These are phyloP conservation scores for Trichophyton simii DNA, from an alignment of 2,329 filamentous ascomycete species.

Conservation along the genomic window DNA sequence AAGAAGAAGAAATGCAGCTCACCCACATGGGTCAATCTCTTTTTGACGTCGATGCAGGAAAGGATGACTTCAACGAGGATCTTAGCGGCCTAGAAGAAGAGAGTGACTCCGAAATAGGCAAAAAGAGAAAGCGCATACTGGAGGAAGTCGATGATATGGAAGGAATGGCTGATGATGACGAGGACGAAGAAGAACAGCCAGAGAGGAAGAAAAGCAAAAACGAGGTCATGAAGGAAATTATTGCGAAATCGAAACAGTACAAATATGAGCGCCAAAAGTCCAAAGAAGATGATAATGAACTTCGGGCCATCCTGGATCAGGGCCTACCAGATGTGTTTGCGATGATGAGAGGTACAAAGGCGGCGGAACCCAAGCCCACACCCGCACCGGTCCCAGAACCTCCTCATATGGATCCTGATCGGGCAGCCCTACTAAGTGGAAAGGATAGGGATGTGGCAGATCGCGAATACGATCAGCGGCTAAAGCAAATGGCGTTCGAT, in stretches of 20 bases:
- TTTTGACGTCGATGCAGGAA: conserved; percentile 43
- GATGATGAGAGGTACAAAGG: conserved; percentile 51
- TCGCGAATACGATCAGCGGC: conserved; percentile 73
- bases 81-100: conserved; percentile 48
- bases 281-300: conserved; percentile 86
- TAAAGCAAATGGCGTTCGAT: conserved; percentile 74
- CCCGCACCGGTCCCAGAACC: conserved; percentile 34
- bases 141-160: conserved; percentile 34
- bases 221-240: conserved; percentile 95
- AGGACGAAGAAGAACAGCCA: conserved; percentile 42
- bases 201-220: conserved; percentile 88
- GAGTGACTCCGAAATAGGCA: conserved; percentile 43
- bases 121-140: conserved; percentile 39
- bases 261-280: conserved; percentile 87
- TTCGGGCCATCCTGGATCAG: conserved; percentile 72
- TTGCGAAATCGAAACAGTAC: conserved; percentile 90
- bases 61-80: conserved; percentile 69
- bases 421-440: conserved; percentile 47
- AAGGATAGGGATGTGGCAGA: conserved; percentile 57
- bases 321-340: conserved; percentile 64
- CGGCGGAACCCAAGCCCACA: conserved; percentile 38
- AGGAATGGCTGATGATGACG: conserved; percentile 34
- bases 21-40: conserved; percentile 76
- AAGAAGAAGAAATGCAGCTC: conserved; percentile 54
- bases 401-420: conserved; percentile 48